These are phyloP conservation scores for Euphrasia arctica DNA, from an alignment of 305 asterid genomes.

Conservation along the genomic window DNA sequence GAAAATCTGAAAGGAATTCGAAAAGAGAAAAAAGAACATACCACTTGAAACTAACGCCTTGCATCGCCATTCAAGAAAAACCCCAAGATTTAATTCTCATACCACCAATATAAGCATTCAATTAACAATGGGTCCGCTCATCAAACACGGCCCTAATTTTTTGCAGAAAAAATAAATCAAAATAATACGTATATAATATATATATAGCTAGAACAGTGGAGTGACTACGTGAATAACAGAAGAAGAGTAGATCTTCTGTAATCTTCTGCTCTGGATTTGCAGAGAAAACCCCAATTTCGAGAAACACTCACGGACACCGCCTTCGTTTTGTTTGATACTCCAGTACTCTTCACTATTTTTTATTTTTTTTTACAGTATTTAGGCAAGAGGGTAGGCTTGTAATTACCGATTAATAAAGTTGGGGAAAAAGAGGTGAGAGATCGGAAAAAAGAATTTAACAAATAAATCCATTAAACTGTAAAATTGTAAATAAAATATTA, in stretches of 20 bases:
- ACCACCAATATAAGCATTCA: slow-evolving; percentile 23
- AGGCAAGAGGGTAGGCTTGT: too few species aligned
- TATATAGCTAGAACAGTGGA: too few species aligned
- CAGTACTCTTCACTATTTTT: too few species aligned
- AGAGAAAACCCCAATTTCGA: background rate
- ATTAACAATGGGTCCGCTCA: slow-evolving; percentile 18
- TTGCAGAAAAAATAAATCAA: background rate
- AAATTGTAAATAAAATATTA: too few species aligned
- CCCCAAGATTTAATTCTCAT: slow-evolving; percentile 37
- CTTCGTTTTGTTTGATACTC: too few species aligned
- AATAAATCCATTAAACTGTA: too few species aligned
- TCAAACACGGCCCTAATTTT: background rate
- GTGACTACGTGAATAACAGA: background rate
- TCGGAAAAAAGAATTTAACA: too few species aligned
- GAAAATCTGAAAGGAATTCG: slow-evolving; percentile 12
- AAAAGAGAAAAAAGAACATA: slow-evolving; percentile 23
- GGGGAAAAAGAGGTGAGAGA: too few species aligned
- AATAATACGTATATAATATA: too few species aligned
- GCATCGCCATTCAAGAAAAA: slow-evolving; percentile 59
- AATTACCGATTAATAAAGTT: too few species aligned
- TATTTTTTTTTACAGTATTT: too few species aligned
- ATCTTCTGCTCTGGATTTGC: background rate
- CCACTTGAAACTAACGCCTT: slow-evolving; percentile 94
- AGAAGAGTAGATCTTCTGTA: background rate
- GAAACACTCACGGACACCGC: too few species aligned